Conservation (phyloP, 164 flowering plant species). For the Saururus chinensis region DNA sequence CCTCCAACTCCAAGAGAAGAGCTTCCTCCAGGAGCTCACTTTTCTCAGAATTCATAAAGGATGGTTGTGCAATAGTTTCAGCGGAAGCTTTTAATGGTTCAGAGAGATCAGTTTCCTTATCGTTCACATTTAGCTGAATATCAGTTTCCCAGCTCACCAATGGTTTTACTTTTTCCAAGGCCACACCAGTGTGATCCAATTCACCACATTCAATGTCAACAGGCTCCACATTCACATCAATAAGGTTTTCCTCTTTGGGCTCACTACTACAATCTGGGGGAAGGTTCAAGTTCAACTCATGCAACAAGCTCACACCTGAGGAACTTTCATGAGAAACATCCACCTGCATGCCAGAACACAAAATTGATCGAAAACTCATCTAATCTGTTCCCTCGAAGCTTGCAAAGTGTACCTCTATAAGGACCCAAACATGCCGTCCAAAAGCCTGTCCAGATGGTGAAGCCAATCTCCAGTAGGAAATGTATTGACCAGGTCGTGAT, state of each 20-base stretch:
- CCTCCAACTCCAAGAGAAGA: slow-evolving; percentile 62
- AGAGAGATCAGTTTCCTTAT: slow-evolving; percentile 9
- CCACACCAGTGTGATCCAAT: slow-evolving; percentile 1
- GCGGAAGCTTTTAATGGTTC: no score
- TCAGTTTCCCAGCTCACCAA: slow-evolving; percentile 21
- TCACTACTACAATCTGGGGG: slow-evolving; percentile 31
- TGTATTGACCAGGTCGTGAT: slow-evolving; percentile 55
- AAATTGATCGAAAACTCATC: neutral
- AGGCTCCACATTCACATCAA: slow-evolving; percentile 34
- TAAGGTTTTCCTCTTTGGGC: slow-evolving; percentile 11
- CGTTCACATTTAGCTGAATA: slow-evolving; percentile 25
- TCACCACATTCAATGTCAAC: slow-evolving; percentile 6
- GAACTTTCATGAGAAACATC: slow-evolving; percentile 29
- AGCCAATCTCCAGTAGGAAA: slow-evolving; percentile 85
- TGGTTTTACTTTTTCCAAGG: slow-evolving; percentile 17
- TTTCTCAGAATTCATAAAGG: neutral
- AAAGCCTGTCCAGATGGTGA: slow-evolving; percentile 53
- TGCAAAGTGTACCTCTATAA: slow-evolving; percentile 22
- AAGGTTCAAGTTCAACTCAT: slow-evolving; percentile 45
- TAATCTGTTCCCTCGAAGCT: neutral
- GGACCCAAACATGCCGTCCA: slow-evolving; percentile 93
- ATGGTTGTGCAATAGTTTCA: no score
- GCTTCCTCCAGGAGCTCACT: slow-evolving; percentile 9
- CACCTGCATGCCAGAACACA: slow-evolving; percentile 32
- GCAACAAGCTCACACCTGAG: slow-evolving; percentile 3